phyloP scores from a whole-genome alignment of 108 stramenopile species.

The Cylindrotheca fusiformis region DNA sequence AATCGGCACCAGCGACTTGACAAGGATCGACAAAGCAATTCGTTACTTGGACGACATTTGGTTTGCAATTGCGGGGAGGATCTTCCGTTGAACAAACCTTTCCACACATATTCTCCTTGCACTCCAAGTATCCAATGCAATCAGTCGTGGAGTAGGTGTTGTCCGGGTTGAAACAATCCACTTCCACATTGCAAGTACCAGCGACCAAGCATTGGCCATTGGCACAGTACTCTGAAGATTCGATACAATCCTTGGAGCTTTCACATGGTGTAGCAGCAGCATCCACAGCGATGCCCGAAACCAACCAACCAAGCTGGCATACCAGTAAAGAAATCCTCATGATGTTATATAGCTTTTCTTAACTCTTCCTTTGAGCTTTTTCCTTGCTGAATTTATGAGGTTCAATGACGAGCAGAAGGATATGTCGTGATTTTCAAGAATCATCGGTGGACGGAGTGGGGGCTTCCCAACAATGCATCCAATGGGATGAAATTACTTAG shows the following conservation, averaged over 20 bases:
- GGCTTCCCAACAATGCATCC: too few species aligned
- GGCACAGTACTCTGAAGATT: constrained; percentile 16
- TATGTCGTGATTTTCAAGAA: too few species aligned
- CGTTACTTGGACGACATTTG: background rate
- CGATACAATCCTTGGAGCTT: constrained; percentile 3
- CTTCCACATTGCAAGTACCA: constrained; percentile 9
- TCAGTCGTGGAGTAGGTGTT: constrained; percentile 16
- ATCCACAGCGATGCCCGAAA: too few species aligned
- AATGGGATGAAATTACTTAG: too few species aligned
- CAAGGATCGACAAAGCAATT: constrained; percentile 15
- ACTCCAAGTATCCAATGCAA: constrained; percentile 15
- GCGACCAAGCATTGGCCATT: constrained; percentile 7
- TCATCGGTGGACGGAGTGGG: too few species aligned
- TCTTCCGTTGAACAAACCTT: constrained; percentile 3
- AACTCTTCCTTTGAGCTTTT: too few species aligned
- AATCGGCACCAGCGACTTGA: background rate
- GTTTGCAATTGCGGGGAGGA: background rate
- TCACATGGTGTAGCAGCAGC: background rate
- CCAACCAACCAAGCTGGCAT: too few species aligned
- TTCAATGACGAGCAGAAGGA: too few species aligned
- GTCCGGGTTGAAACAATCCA: constrained; percentile 24
- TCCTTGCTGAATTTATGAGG: too few species aligned
- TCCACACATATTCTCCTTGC: background rate
- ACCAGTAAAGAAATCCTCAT: too few species aligned
- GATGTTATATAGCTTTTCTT: too few species aligned